Conservation (phyloP, 1,284 basidiomycete species). For the Marasmius tenuissimus region DNA sequence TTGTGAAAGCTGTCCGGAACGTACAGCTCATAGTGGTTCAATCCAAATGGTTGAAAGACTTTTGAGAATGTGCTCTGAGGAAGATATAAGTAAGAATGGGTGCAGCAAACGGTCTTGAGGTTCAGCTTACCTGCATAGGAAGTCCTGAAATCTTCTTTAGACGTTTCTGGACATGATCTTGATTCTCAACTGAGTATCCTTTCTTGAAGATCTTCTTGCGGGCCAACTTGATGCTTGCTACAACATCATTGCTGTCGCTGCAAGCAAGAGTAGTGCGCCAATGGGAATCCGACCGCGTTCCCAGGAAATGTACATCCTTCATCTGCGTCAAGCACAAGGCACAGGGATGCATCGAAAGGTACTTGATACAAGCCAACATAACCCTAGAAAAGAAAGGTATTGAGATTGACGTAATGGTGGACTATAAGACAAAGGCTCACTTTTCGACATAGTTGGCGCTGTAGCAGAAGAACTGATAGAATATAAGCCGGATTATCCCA, state of each 20-base stretch:
- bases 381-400: too few species aligned
- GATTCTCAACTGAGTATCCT: slow-evolving; percentile 12
- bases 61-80: too few species aligned
- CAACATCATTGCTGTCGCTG: neutral
- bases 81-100: too few species aligned
- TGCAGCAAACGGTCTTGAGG: too few species aligned
- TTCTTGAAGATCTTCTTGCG: slow-evolving; percentile 15
- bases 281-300: neutral
- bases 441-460: slow-evolving; percentile 36
- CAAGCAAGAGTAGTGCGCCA: slow-evolving; percentile 12
- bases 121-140: neutral
- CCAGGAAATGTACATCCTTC: neutral
- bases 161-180: slow-evolving; percentile 9
- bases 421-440: too few species aligned
- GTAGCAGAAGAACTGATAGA: slow-evolving; percentile 29
- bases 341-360: neutral
- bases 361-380: slow-evolving; percentile 18
- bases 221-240: slow-evolving; percentile 1
- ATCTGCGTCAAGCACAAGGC: neutral
- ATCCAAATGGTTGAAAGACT: too few species aligned
- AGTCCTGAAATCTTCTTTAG: slow-evolving; percentile 11
- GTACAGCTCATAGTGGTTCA: too few species aligned
- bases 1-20: too few species aligned
- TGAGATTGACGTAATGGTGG: too few species aligned
- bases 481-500: slow-evolving; percentile 22